phyloP scores from a whole-genome alignment of 1,139 yeast species.

The Pichia sp. region DNA sequence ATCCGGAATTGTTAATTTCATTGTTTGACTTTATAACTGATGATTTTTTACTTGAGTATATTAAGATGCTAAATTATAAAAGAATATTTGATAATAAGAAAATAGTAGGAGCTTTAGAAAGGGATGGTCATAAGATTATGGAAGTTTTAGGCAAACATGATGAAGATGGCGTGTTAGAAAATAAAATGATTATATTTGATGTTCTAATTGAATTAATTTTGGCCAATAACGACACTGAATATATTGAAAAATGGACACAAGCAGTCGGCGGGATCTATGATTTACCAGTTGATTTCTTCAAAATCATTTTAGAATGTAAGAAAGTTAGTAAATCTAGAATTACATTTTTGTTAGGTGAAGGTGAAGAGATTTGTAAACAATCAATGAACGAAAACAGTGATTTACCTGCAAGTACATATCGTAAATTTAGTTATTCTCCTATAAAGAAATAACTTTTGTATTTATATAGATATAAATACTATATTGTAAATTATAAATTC shows the following conservation, averaged over 20 bases:
- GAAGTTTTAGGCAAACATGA: conserved; percentile 14
- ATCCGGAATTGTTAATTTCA: conserved; percentile 25
- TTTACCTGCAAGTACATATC: conserved; percentile 7
- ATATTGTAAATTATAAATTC: conserved; percentile 12
- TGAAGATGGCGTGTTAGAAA: conserved; percentile 25
- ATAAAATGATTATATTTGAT: conserved; percentile 60
- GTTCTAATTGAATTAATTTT: conserved; percentile 63
- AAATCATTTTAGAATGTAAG: conserved; percentile 37
- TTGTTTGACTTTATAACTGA: conserved; percentile 34
- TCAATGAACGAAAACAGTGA: conserved; percentile 7
- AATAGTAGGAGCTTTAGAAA: conserved; percentile 51
- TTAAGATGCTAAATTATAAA: conserved; percentile 41
- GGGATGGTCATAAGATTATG: conserved; percentile 60
- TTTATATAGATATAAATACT: conserved; percentile 5
- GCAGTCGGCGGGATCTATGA: conserved; percentile 55
- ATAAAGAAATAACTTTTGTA: not conserved
- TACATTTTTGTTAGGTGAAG: conserved; percentile 19
- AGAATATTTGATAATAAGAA: conserved; percentile 39
- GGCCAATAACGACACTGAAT: conserved; percentile 43
- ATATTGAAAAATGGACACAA: conserved; percentile 51
- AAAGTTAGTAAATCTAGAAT: conserved; percentile 23
- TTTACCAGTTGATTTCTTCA: conserved; percentile 62
- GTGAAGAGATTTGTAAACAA: conserved; percentile 14
- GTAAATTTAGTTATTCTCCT: conserved; percentile 11
- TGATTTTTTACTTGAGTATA: conserved; percentile 41